Conservation (phyloP, 495 filamentous ascomycete genomes). For the Opeltia flavorubescens region DNA sequence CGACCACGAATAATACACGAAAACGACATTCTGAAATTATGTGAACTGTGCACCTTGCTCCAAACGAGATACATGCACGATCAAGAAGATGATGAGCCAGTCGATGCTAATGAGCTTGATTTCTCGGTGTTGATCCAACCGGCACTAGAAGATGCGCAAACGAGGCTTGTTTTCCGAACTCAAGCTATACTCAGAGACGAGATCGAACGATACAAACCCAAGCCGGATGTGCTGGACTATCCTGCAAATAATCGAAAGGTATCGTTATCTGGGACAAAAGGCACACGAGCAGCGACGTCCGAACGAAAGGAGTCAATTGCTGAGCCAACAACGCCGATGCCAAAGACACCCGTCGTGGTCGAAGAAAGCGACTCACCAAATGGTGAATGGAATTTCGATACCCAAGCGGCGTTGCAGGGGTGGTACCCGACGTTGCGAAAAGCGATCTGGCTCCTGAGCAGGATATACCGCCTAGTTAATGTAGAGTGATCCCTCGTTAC, state of each 20-base stretch:
- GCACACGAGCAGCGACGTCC: slow-evolving; percentile 25
- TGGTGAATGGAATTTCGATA: slow-evolving; percentile 41
- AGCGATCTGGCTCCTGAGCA: slow-evolving; percentile 68
- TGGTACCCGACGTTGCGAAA: slow-evolving; percentile 61
- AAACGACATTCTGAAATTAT: slow-evolving; percentile 57
- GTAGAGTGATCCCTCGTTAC: slow-evolving; percentile 27
- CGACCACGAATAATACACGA: slow-evolving; percentile 58
- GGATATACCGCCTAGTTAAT: slow-evolving; percentile 74
- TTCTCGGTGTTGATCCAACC: slow-evolving; percentile 54
- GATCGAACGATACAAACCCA: slow-evolving; percentile 56
- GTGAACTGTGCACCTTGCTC: slow-evolving; percentile 65
- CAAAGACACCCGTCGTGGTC: slow-evolving; percentile 36
- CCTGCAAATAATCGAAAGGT: slow-evolving; percentile 35
- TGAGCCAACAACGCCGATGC: slow-evolving; percentile 31
- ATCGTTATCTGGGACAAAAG: slow-evolving; percentile 33
- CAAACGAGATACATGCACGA: slow-evolving; percentile 73
- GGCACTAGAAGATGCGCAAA: slow-evolving; percentile 60
- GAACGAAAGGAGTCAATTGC: slow-evolving; percentile 29
- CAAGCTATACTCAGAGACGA: slow-evolving; percentile 52
- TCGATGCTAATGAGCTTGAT: slow-evolving; percentile 43
- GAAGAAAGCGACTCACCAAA: slow-evolving; percentile 30
- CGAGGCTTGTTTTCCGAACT: slow-evolving; percentile 56
- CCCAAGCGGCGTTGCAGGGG: slow-evolving; percentile 31
- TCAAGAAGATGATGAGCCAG: slow-evolving; percentile 51
- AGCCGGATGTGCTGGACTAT: slow-evolving; percentile 55